Evolutionary conservation across 306 rosid genomes (phyloP).

Genomic region (Spatholobus suberectus): DNA sequence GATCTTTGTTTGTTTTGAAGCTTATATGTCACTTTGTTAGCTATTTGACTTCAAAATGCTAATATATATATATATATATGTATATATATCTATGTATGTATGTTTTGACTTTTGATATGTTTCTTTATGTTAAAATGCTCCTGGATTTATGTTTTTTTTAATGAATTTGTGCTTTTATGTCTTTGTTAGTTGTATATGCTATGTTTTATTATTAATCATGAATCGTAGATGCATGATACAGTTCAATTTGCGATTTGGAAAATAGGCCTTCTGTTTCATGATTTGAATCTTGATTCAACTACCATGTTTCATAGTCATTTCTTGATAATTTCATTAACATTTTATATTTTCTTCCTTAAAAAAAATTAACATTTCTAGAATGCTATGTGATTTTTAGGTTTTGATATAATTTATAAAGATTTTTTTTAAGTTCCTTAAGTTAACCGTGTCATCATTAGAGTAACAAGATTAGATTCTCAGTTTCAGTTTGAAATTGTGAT

Average conservation of each 20-base stretch:
- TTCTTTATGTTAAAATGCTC: background rate
- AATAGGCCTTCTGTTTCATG: background rate
- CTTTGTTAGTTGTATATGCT: background rate
- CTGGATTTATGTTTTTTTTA: background rate
- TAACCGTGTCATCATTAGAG: slow-evolving; percentile 27
- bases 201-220: background rate
- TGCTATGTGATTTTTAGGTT: slow-evolving; percentile 11
- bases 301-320: background rate
- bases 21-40: background rate
- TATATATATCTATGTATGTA: background rate
- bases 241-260: background rate
- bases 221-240: background rate
- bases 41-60: background rate
- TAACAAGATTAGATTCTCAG: slow-evolving; percentile 3
- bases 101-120: background rate
- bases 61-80: too few relatives aligned
- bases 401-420: background rate
- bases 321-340: slow-evolving; percentile 23
- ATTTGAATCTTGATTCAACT: background rate
- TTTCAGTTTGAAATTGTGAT: slow-evolving; percentile 26
- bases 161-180: background rate
- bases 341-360: background rate
- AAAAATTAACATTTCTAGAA: slow-evolving; percentile 2
- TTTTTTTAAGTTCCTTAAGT: background rate
- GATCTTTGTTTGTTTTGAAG: background rate